Conservation (phyloP, 495 filamentous ascomycete species). For the Apodospora peruviana region DNA sequence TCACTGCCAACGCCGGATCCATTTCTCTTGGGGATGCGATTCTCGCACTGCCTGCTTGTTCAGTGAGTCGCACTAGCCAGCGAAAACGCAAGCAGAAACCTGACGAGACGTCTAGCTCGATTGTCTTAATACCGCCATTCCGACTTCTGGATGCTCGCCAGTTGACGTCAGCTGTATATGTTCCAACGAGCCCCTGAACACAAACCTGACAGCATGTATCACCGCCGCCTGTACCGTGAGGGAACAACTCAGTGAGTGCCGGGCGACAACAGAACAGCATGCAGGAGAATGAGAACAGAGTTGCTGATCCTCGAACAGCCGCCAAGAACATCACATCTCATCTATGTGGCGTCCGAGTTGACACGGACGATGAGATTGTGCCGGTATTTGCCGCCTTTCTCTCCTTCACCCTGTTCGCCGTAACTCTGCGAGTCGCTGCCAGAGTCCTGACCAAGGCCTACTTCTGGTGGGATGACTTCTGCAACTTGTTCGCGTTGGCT, state of each 20-base stretch:
- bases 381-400: slow-evolving; percentile 17
- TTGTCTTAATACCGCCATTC: slow-evolving; percentile 6
- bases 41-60: too few relatives aligned
- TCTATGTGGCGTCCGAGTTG: slow-evolving; percentile 8
- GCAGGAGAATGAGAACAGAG: not conserved
- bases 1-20: too few relatives aligned
- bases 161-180: slow-evolving; percentile 20
- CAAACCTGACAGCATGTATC: slow-evolving; percentile 8
- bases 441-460: slow-evolving; percentile 23
- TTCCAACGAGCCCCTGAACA: slow-evolving; percentile 3
- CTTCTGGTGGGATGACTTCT: slow-evolving; percentile 31
- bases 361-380: slow-evolving; percentile 7
- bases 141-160: slow-evolving; percentile 10
- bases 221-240: slow-evolving; percentile 10
- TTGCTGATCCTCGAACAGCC: slow-evolving; percentile 6
- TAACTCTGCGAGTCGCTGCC: slow-evolving; percentile 19
- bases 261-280: not conserved
- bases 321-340: slow-evolving; percentile 14
- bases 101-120: slow-evolving; percentile 2
- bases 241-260: slow-evolving; percentile 14
- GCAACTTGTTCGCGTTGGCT: slow-evolving; percentile 22
- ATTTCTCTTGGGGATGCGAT: too few relatives aligned
- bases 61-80: too few relatives aligned
- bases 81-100: too few relatives aligned
- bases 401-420: slow-evolving; percentile 16